Percentiles rank a stretch among this genome's conserved stretches.
Conservation (phyloP, 495 filamentous ascomycete genomes). For the Poronia punctata region DNA sequence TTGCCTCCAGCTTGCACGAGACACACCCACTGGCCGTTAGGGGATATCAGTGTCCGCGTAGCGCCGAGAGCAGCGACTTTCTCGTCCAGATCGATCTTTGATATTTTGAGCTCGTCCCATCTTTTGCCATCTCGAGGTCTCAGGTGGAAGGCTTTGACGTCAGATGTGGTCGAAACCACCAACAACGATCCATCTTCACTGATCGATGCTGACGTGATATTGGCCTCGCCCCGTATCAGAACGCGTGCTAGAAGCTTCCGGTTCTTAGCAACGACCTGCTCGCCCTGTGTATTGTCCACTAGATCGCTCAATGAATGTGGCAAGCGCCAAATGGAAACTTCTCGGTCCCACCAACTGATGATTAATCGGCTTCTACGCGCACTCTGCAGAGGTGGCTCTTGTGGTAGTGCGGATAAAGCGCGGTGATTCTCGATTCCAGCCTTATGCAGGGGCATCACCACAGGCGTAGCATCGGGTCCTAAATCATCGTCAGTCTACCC, state of each 20-base stretch:
- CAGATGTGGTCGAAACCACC: slow-evolving; percentile 65
- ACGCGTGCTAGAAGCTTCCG: slow-evolving; percentile 63
- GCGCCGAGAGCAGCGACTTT: slow-evolving; percentile 51
- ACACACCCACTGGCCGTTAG: slow-evolving; percentile 67
- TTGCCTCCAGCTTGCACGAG: slow-evolving; percentile 73
- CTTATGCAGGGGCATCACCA: slow-evolving; percentile 70
- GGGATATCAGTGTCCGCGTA: slow-evolving; percentile 64
- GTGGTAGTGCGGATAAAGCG: slow-evolving; percentile 70
- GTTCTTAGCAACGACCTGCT: slow-evolving; percentile 32
- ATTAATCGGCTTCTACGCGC: slow-evolving; percentile 64
- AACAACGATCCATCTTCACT: slow-evolving; percentile 68
- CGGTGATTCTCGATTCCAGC: slow-evolving; percentile 78
- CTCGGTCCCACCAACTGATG: slow-evolving; percentile 89
- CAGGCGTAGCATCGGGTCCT: slow-evolving; percentile 81
- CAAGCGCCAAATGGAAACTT: slow-evolving; percentile 77
- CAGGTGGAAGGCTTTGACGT: slow-evolving; percentile 74
- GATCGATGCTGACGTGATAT: slow-evolving; percentile 74
- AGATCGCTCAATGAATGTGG: slow-evolving; percentile 40
- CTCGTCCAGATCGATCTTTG: slow-evolving; percentile 57
- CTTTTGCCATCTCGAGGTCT: slow-evolving; percentile 33
- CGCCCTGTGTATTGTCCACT: slow-evolving; percentile 31
- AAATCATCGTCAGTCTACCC: slow-evolving; percentile 30
- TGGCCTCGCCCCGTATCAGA: slow-evolving; percentile 74
- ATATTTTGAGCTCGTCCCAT: slow-evolving; percentile 52
- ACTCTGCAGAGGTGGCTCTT: slow-evolving; percentile 61